Conservation (phyloP, 176 grass and related monocot species). For the Urochloa ruziziensis region DNA sequence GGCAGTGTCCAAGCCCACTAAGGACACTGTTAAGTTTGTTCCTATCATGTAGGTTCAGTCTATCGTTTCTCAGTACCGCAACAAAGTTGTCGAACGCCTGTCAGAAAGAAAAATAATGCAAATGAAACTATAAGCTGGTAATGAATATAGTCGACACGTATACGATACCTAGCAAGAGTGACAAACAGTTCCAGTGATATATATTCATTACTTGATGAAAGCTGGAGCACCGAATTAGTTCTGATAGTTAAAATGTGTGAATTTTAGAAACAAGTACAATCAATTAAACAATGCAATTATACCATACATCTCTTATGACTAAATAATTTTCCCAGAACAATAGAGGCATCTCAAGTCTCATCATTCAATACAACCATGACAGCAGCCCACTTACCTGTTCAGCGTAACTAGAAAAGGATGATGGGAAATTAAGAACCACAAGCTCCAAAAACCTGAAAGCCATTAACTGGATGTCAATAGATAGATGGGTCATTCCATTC, state of each 20-base stretch:
- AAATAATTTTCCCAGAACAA: conserved; percentile 16
- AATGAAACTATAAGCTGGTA: conserved; percentile 32
- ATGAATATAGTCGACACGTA: conserved; percentile 4
- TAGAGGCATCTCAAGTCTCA: background rate
- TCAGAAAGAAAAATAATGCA: conserved; percentile 27
- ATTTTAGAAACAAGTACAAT: background rate
- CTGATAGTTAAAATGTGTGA: background rate
- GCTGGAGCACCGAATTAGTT: background rate
- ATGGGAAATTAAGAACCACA: conserved; percentile 66
- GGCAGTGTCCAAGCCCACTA: conserved; percentile 74
- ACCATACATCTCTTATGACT: background rate
- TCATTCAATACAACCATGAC: conserved; percentile 16
- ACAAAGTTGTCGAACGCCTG: conserved; percentile 80
- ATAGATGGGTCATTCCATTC: conserved; percentile 86
- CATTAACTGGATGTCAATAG: conserved; percentile 73
- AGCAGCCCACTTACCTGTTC: conserved; percentile 57
- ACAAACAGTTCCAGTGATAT: background rate
- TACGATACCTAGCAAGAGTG: background rate
- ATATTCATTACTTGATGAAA: conserved; percentile 9
- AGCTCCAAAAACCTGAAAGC: conserved; percentile 94
- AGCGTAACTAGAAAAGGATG: conserved; percentile 74
- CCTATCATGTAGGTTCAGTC: conserved; percentile 86
- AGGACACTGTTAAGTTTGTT: conserved; percentile 85
- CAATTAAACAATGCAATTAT: background rate
- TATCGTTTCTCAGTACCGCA: conserved; percentile 71